These are phyloP conservation scores for Amylocystis lapponica DNA, from an alignment of 768 basidiomycete species.

Conservation along the genomic window DNA sequence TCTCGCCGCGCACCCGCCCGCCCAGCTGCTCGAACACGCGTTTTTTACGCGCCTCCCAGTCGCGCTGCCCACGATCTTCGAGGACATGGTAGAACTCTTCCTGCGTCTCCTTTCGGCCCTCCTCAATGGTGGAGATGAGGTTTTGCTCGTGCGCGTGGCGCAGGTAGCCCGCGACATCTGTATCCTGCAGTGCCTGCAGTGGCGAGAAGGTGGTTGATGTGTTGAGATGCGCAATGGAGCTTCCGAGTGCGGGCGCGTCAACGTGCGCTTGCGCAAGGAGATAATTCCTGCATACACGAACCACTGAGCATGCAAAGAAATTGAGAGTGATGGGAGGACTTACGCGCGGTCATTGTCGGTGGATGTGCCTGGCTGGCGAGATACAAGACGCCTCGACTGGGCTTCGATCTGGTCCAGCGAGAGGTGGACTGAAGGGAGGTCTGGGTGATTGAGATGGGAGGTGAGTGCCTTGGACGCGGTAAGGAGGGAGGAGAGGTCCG, in stretches of 20 bases:
- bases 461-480: conserved; percentile 69
- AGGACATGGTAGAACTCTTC: conserved; percentile 79
- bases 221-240: conserved; percentile 79
- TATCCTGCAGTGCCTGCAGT: conserved; percentile 89
- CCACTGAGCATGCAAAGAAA: neutral
- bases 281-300: conserved; percentile 55
- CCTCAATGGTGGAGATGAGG: conserved; percentile 90
- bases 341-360: conserved; percentile 73
- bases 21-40: conserved; percentile 88
- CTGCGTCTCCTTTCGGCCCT: conserved; percentile 79
- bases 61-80: conserved; percentile 65
- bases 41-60: conserved; percentile 91
- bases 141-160: conserved; percentile 95
- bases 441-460: conserved; percentile 69
- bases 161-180: conserved; percentile 88
- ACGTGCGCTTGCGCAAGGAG: conserved; percentile 91
- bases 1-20: conserved; percentile 53
- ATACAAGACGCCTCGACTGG: conserved; percentile 80
- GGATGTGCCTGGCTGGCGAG: conserved; percentile 58
- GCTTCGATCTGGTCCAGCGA: conserved; percentile 94
- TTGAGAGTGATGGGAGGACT: conserved; percentile 26
- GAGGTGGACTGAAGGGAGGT: conserved; percentile 83
- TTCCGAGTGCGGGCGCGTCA: conserved; percentile 82
- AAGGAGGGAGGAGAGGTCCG: conserved; percentile 64
- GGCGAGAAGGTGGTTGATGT: conserved; percentile 81